Evolutionary conservation across 2,329 filamentous ascomycete species (phyloP), one percentile per base, ranked within the genome.

Genomic region (Dactylella cylindrospora): DNA sequence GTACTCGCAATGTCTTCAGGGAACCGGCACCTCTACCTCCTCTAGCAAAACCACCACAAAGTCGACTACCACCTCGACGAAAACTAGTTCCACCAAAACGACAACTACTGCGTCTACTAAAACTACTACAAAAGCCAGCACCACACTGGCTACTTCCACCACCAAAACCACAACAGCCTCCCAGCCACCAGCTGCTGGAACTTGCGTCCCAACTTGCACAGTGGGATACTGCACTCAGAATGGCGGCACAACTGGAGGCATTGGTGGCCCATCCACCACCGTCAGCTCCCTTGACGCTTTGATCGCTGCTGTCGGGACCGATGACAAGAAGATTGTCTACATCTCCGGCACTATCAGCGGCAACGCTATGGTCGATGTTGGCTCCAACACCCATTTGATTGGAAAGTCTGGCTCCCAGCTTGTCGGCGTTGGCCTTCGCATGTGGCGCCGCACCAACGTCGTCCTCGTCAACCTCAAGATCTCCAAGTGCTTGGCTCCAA

Each of bases 391-490:
- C 69, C 76, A 74, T 44, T 77, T 80, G 65, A 73, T 79, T 29
- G 79, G 78, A 10, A 70, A 71, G 17, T 23, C 55, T 29, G 55
- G 55, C 5, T 61, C 55, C 12, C 46, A 53, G 13, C 69, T 77
- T 65, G 74, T 70, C 25, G 76, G 78, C 25, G 68, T 78, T 43
- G 80, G 80, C 20, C 71, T 83, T 47, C 76, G 77, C 64, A 74
- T 84, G 71, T 76, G 77, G 66, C 73, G 74, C 33, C 73, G 74
- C 29, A 74, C 71, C 53, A 84, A 84, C 70, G 79, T 84, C 57
- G 84, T 84, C 65, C 71, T 85, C 65, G 78, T 81, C 28, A 85
- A 85, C 75, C 70, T 85, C 61, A 77, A 76, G 62, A 81, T 84
- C 67, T 72, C 77, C 62, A 79, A 81, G 68, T 80, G 83, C 25